Percentiles rank a stretch among this genome's conserved stretches.
Conservation (phyloP, 2,329 filamentous ascomycete genomes). For the Lasiodiplodia hormozganensis region DNA sequence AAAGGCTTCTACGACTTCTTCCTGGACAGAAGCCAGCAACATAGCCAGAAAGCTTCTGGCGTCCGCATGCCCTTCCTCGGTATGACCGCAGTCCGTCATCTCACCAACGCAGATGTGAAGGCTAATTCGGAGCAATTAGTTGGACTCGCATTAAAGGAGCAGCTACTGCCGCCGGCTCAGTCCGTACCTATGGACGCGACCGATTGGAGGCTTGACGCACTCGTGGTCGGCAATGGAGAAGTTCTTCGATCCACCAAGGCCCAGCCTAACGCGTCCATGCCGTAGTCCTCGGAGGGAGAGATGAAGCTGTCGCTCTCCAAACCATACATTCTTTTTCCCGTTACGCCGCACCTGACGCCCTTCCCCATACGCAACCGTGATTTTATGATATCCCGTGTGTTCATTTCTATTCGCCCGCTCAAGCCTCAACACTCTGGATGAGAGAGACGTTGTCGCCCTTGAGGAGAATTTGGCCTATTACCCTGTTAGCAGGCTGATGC, state of each 20-base stretch:
- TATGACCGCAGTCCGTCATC: conserved; percentile 40
- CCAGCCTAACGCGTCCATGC: conserved; percentile 1
- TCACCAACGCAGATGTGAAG: conserved; percentile 8
- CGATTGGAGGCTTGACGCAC: conserved; percentile 81
- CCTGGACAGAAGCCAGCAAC: conserved; percentile 73
- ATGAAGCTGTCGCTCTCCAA: conserved; percentile 19
- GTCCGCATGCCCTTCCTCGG: conserved; percentile 64
- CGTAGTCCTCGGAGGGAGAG: conserved; percentile 16
- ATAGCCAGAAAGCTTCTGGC: conserved; percentile 41
- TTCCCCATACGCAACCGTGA: not conserved
- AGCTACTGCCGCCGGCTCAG: conserved; percentile 72
- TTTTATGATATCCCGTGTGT: conserved; percentile 17
- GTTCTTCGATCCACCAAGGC: conserved; percentile 38
- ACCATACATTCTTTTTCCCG: conserved; percentile 12
- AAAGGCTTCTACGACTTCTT: conserved; percentile 98
- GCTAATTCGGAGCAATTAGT: conserved; percentile 52
- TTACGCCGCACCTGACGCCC: conserved; percentile 25
- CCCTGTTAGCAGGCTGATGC: conserved; percentile 29
- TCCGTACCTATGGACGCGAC: conserved; percentile 75
- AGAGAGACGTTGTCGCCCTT: conserved; percentile 89
- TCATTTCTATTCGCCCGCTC: not conserved
- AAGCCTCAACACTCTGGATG: conserved; percentile 59
- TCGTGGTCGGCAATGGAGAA: conserved; percentile 74
- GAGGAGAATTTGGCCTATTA: conserved; percentile 78
- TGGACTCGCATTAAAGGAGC: conserved; percentile 85